Evolutionary conservation across 2,329 filamentous ascomycete genomes (phyloP).

Genomic region (Colletotrichum sp.): DNA sequence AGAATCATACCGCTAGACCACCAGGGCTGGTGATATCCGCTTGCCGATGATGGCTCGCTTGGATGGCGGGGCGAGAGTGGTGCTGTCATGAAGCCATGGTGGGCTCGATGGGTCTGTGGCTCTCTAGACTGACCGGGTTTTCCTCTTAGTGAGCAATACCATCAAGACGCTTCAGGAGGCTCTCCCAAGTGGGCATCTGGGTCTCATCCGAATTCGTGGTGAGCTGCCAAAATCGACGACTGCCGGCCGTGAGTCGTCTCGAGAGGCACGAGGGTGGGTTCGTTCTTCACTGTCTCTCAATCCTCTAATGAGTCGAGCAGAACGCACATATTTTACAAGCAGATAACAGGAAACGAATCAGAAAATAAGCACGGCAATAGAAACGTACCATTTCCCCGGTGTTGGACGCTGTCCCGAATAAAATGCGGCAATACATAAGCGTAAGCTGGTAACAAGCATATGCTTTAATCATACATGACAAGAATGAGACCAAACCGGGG

Average conservation of each 20-base stretch:
- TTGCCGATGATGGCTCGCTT: background rate
- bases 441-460: no score
- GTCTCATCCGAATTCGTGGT: fast-evolving
- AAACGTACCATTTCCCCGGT: background rate
- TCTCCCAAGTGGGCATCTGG: fast-evolving
- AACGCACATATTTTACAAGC: background rate
- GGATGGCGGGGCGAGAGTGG: background rate
- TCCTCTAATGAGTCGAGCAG: background rate
- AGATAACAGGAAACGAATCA: background rate
- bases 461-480: no score
- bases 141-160: background rate
- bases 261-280: background rate
- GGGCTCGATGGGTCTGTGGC: background rate
- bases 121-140: background rate
- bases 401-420: background rate
- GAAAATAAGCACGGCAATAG: background rate
- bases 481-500: no score
- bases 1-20: constrained; percentile 23
- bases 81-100: background rate
- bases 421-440: background rate
- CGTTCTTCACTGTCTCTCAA: background rate
- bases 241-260: background rate
- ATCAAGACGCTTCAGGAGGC: fast-evolving
- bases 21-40: background rate
- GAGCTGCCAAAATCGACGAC: background rate